These are phyloP conservation scores for Elsinoe necatrix DNA, from an alignment of 2,329 filamentous ascomycete genomes.

Conservation along the genomic window DNA sequence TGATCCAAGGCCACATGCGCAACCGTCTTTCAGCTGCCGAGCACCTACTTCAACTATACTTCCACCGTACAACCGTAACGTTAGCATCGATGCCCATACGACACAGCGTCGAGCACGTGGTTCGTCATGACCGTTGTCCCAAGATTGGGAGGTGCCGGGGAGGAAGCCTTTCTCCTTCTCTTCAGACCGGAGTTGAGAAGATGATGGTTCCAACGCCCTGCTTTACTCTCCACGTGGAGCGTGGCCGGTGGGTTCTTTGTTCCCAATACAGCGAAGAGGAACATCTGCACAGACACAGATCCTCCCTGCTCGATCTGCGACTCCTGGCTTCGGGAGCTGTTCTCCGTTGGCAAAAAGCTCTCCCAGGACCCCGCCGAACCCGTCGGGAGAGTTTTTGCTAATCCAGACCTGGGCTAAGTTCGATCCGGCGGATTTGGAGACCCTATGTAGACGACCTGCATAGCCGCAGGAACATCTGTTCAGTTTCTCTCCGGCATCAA, in stretches of 20 bases:
- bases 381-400: constrained; percentile 1
- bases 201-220: neutral
- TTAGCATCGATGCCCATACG: neutral
- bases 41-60: neutral
- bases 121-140: constrained; percentile 1
- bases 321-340: neutral
- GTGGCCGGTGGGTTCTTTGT: neutral
- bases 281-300: constrained; percentile 4
- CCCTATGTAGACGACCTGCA: neutral
- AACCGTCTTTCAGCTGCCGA: neutral
- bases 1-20: neutral
- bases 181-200: neutral
- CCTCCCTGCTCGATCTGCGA: neutral
- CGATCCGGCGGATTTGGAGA: neutral
- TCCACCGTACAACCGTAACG: neutral
- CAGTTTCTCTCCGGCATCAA: neutral
- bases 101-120: neutral
- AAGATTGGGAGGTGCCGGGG: neutral
- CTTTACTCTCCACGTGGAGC: constrained; percentile 1
- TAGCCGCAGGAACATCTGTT: neutral
- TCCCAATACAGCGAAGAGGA: constrained; percentile 1
- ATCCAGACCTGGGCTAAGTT: constrained; percentile 1
- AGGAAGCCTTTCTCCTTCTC: neutral
- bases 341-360: constrained; percentile 4
- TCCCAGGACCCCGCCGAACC: constrained; percentile 11